phyloP scores from a whole-genome alignment of 169 alveolate genomes.

The Plasmodium billcollinsi region DNA sequence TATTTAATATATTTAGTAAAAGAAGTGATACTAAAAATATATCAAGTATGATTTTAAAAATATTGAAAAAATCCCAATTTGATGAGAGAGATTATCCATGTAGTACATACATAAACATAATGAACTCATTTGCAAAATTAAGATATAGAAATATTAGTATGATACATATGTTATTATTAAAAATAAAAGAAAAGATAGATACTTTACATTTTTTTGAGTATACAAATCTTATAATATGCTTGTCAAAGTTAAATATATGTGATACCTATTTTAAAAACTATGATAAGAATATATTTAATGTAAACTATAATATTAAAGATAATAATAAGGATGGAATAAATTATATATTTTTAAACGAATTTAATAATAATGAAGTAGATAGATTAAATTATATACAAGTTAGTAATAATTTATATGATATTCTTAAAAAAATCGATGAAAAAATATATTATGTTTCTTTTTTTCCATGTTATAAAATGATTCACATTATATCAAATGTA shows the following conservation, averaged over 20 bases:
- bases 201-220: constrained; percentile 41
- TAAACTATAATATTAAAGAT: background rate
- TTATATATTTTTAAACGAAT: constrained; percentile 21
- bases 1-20: constrained; percentile 61
- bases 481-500: constrained; percentile 37
- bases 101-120: constrained; percentile 35
- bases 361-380: constrained; percentile 8
- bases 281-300: constrained; percentile 13
- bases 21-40: constrained; percentile 36
- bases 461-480: constrained; percentile 32
- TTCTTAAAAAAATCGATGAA: constrained; percentile 50
- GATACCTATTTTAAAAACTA: constrained; percentile 20
- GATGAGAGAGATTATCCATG: constrained; percentile 10
- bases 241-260: constrained; percentile 55
- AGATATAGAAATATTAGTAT: constrained; percentile 44
- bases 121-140: constrained; percentile 66
- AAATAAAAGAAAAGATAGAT: constrained; percentile 26
- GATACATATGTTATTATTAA: constrained; percentile 30
- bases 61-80: constrained; percentile 10
- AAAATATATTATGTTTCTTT: constrained; percentile 6
- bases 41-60: constrained; percentile 25
- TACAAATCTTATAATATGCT: constrained; percentile 44
- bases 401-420: constrained; percentile 2
- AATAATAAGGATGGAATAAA: constrained; percentile 4
- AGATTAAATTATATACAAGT: background rate